phyloP scores from a whole-genome alignment of 2,329 filamentous ascomycete genomes.

The Pseudophaeomoniella oleicola region DNA sequence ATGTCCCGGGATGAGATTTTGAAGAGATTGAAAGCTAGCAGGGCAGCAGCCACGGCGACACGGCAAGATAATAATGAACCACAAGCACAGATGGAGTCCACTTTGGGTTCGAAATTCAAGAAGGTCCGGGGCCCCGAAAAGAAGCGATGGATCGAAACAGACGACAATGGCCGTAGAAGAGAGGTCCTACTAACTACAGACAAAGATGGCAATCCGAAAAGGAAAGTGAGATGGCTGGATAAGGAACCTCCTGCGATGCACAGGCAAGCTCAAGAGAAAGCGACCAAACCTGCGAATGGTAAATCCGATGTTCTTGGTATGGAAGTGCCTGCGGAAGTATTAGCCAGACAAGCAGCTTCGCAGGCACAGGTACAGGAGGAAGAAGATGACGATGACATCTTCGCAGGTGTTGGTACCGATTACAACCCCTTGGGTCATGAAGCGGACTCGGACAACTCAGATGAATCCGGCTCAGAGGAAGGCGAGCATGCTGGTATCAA shows the following conservation, averaged over 20 bases:
- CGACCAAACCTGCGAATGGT: constrained; percentile 18
- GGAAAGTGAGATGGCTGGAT: constrained; percentile 42
- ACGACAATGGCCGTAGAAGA: constrained; percentile 33
- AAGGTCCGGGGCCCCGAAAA: constrained; percentile 37
- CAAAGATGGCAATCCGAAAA: constrained; percentile 45
- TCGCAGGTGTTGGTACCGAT: constrained; percentile 42
- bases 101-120: constrained; percentile 40
- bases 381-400: constrained; percentile 47
- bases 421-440: constrained; percentile 45
- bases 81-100: constrained; percentile 31
- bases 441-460: constrained; percentile 32
- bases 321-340: constrained; percentile 31
- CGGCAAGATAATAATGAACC: constrained; percentile 21
- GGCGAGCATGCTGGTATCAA: constrained; percentile 14
- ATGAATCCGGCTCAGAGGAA: constrained; percentile 23
- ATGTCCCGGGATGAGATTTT: constrained; percentile 45
- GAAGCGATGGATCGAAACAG: constrained; percentile 38
- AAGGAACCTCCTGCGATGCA: constrained; percentile 16
- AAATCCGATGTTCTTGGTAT: constrained; percentile 33
- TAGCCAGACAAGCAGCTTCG: constrained; percentile 17
- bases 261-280: constrained; percentile 21
- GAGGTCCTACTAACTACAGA: constrained; percentile 46
- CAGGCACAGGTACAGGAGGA: constrained; percentile 19
- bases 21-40: constrained; percentile 41
- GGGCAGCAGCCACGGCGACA: constrained; percentile 21